phyloP scores from a whole-genome alignment of 2,329 filamentous ascomycete species.

The Phaeophleospora eucalypticola region DNA sequence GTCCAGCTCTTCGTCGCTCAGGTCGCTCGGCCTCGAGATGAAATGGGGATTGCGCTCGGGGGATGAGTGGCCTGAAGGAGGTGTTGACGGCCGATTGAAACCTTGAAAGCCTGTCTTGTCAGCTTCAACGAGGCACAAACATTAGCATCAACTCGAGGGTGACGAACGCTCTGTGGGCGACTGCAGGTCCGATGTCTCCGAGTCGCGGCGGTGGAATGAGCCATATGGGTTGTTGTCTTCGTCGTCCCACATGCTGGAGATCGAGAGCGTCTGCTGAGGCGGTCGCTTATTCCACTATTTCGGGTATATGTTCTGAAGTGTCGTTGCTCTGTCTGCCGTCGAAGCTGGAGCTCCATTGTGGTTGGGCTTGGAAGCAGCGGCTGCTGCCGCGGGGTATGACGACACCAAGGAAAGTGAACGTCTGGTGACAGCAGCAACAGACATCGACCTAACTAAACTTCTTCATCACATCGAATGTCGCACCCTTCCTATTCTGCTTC shows the following conservation, averaged over 20 bases:
- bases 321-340: too few relatives aligned
- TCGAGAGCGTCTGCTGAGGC: too few relatives aligned
- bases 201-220: slow-evolving; percentile 84
- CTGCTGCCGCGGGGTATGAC: too few relatives aligned
- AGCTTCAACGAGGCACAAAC: not conserved
- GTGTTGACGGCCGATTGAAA: slow-evolving; percentile 59
- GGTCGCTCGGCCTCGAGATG: slow-evolving; percentile 48
- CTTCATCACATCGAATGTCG: too few relatives aligned
- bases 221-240: slow-evolving; percentile 98
- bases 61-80: slow-evolving; percentile 67
- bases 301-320: too few relatives aligned
- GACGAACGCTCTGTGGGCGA: slow-evolving; percentile 29
- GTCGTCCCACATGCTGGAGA: slow-evolving; percentile 89
- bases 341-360: too few relatives aligned
- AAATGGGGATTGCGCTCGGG: slow-evolving; percentile 62
- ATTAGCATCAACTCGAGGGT: not conserved
- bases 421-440: too few relatives aligned
- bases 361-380: too few relatives aligned
- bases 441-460: too few relatives aligned
- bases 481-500: too few relatives aligned
- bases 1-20: slow-evolving; percentile 58
- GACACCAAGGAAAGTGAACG: too few relatives aligned
- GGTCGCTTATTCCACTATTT: too few relatives aligned
- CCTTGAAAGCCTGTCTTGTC: slow-evolving; percentile 33
- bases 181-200: slow-evolving; percentile 60